These are phyloP conservation scores for Diplocarpon mali DNA, from an alignment of 2,329 filamentous ascomycete genomes.

Conservation along the genomic window DNA sequence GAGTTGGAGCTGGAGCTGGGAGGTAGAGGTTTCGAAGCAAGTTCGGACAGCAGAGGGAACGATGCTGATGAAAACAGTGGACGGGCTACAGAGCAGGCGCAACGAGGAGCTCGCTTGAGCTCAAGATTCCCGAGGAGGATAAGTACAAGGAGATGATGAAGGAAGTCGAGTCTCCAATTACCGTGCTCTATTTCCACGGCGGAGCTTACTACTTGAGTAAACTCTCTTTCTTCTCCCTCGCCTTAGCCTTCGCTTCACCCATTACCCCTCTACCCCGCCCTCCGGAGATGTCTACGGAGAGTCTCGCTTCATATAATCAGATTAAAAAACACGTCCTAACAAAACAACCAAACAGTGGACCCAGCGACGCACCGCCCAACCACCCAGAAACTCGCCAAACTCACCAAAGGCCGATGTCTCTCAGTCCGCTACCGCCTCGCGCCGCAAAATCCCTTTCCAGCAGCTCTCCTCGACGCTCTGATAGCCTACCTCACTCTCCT, in stretches of 20 bases:
- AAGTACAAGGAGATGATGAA: constrained; percentile 58
- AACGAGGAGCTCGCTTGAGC: constrained; percentile 37
- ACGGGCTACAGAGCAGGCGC: constrained; percentile 55
- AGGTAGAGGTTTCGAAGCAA: not conserved
- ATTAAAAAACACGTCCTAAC: not conserved
- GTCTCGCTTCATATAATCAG: too few relatives aligned
- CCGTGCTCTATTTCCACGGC: constrained; percentile 65
- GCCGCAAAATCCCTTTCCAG: constrained; percentile 64
- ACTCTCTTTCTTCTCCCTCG: not conserved
- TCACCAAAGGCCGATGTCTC: constrained; percentile 50
- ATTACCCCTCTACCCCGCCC: too few relatives aligned
- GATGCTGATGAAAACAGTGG: constrained; percentile 35
- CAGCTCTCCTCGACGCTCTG: constrained; percentile 61
- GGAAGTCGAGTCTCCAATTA: constrained; percentile 51
- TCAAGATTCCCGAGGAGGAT: constrained; percentile 47
- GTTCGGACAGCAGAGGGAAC: not conserved
- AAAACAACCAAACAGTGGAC: constrained; percentile 35
- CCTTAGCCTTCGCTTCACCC: too few relatives aligned
- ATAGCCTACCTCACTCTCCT: constrained; percentile 56
- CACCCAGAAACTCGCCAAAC: constrained; percentile 50
- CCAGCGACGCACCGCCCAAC: constrained; percentile 52
- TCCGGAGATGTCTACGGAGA: too few relatives aligned
- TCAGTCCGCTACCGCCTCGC: constrained; percentile 61
- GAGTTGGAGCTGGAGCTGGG: too few relatives aligned
- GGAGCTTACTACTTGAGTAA: constrained; percentile 56